These are phyloP conservation scores for Medicago lupulina DNA, from an alignment of 306 rosid species.

Conservation along the genomic window DNA sequence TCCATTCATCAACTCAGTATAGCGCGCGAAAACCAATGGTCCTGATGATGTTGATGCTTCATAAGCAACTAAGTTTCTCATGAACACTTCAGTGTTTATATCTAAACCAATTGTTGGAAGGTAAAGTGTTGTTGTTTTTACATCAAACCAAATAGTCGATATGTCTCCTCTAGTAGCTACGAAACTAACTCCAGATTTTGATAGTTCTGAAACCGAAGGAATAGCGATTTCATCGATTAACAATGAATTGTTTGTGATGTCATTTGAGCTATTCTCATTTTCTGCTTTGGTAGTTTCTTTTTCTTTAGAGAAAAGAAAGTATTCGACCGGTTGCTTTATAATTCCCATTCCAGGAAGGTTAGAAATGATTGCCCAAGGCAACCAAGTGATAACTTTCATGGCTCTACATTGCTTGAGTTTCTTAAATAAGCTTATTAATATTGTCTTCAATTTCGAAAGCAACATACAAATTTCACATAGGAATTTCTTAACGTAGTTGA, in stretches of 20 bases:
- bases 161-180: conserved; percentile 58
- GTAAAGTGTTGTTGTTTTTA: conserved; percentile 49
- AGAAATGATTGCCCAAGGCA: conserved; percentile 75
- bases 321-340: conserved; percentile 49
- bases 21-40: conserved; percentile 76
- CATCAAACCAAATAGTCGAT: conserved; percentile 60
- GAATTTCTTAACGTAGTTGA: conserved; percentile 32
- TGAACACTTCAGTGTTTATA: conserved; percentile 58
- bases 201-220: conserved; percentile 72
- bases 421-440: conserved; percentile 44
- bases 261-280: conserved; percentile 42
- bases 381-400: conserved; percentile 49
- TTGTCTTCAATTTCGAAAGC: conserved; percentile 53
- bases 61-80: conserved; percentile 80
- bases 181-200: conserved; percentile 62
- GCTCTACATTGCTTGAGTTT: conserved; percentile 62
- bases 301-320: conserved; percentile 41
- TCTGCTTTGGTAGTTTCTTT: conserved; percentile 37
- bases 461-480: conserved; percentile 49
- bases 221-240: conserved; percentile 73
- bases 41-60: conserved; percentile 74
- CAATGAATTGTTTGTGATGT: conserved; percentile 50
- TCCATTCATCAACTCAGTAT: conserved; percentile 82
- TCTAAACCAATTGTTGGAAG: conserved; percentile 69
- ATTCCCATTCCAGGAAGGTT: conserved; percentile 52